These are phyloP conservation scores for Sphaerulina populicola DNA, from an alignment of 2,329 filamentous ascomycete genomes.

Conservation along the genomic window DNA sequence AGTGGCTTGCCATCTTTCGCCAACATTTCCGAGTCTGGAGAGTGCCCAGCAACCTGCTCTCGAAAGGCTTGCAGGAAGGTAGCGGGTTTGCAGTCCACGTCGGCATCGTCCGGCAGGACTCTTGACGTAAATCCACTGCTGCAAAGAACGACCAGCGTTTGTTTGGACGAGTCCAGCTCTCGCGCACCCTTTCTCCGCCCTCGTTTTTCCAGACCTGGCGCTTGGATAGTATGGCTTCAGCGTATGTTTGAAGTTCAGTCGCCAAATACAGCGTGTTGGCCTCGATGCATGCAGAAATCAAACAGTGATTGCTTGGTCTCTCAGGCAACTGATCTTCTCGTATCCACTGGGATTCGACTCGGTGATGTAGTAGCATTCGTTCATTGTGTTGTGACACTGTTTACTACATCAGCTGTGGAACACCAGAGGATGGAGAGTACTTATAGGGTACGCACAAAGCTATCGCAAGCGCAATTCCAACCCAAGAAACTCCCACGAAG, in stretches of 20 bases:
- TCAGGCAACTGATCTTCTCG: slow-evolving; percentile 4
- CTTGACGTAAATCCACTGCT: not conserved
- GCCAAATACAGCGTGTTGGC: not conserved
- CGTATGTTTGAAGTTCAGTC: not conserved
- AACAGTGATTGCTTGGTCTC: slow-evolving; percentile 1
- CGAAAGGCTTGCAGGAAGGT: slow-evolving; percentile 50
- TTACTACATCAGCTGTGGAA: not conserved
- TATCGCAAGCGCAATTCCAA: slow-evolving; percentile 10
- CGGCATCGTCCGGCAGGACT: slow-evolving; percentile 47
- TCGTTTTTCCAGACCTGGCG: too few relatives aligned
- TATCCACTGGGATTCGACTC: slow-evolving; percentile 5
- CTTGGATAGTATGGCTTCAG: too few relatives aligned
- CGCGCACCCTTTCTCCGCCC: too few relatives aligned
- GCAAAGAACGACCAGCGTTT: too few relatives aligned
- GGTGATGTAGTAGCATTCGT: slow-evolving; percentile 8
- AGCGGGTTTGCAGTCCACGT: slow-evolving; percentile 78
- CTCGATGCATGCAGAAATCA: not conserved
- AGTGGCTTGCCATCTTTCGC: slow-evolving; percentile 65
- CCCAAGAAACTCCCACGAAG: slow-evolving; percentile 5
- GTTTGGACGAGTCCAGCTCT: too few relatives aligned
- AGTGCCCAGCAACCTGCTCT: slow-evolving; percentile 56
- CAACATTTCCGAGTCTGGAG: slow-evolving; percentile 66
- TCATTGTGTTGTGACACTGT: slow-evolving; percentile 7
- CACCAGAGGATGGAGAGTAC: not conserved
- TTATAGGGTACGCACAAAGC: slow-evolving; percentile 2